Evolutionary conservation across 192 early-diverging fungal species (phyloP), one percentile per base, ranked within the genome.

Genomic region (Podila epigama): DNA sequence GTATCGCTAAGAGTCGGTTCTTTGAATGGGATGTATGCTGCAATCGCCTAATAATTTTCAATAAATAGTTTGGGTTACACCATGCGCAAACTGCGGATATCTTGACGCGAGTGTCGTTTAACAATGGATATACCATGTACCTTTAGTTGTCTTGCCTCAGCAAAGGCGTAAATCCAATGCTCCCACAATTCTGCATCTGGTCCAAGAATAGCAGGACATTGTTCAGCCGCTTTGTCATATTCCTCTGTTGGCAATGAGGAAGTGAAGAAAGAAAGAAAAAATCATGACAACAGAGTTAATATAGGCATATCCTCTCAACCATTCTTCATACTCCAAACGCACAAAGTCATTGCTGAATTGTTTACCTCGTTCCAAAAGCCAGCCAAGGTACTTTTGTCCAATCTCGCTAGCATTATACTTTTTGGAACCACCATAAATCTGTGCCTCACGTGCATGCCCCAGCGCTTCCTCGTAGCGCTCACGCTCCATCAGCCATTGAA

Each of bases 401-500:
- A 97, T 91, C 22, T 89, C 86, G 15, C 91, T 83, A 56, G 95
- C 85, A 68, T 86, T 59, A 60, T 79, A 83, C 71, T 70, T 60
- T 70, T 86, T 79, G 84, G 81, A 86, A 68, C 92, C 91, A 12
- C 84, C 89, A 44, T 59, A 75, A 10, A 63, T 55, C 51, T 82
- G 84, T 4, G 89, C 89, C 39, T 86, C 86, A 28, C 90, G 81
- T 2, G 88, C 84, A 15, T 90, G 88, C 1, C 63, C 60, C 12
- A 99, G 65, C 0, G 96, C 97, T 72, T 95, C 94, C 16, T 85
- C 89, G 68, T 95, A 98, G 44, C 87, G 72, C 27, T 83, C 84
- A 27, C 92, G 85, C 40, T 95, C 93, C n/a, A 92, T 78, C 18
- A 98, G 83, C 95, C 96, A 99, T 51, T 95, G 89, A 51, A 99